These are phyloP conservation scores for Podaxis sp. DNA, from an alignment of 768 basidiomycete species.

Conservation along the genomic window DNA sequence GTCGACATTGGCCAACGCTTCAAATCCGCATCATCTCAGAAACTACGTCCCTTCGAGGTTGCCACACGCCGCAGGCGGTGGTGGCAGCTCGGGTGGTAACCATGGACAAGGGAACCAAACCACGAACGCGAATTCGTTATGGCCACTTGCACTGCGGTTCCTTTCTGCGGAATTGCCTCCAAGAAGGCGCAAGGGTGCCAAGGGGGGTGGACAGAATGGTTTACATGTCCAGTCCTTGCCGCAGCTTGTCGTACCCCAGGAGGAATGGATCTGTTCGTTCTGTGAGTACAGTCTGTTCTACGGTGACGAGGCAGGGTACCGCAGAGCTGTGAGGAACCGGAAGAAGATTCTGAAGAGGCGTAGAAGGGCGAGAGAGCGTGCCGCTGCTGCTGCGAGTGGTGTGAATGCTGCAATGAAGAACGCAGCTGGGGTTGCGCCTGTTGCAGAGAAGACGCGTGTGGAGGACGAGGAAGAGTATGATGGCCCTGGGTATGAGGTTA, in stretches of 20 bases:
- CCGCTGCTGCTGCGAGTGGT: constrained; percentile 45
- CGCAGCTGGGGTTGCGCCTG: background rate
- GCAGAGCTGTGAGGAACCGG: constrained; percentile 63
- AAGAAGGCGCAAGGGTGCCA: constrained; percentile 23
- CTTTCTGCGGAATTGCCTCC: constrained; percentile 66
- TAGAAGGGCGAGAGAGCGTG: constrained; percentile 69
- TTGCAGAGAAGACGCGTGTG: constrained; percentile 20
- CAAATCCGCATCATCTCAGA: constrained; percentile 92
- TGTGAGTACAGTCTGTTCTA: constrained; percentile 94
- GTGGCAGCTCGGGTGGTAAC: constrained; percentile 14
- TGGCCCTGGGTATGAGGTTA: constrained; percentile 21
- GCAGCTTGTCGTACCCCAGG: constrained; percentile 53
- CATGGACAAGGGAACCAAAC: constrained; percentile 27
- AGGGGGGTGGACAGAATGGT: constrained; percentile 14
- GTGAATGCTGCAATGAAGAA: constrained; percentile 23
- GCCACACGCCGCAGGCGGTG: constrained; percentile 39
- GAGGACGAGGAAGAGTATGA: constrained; percentile 24
- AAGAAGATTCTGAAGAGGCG: constrained; percentile 77
- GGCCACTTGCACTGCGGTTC: constrained; percentile 64
- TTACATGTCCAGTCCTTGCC: constrained; percentile 6
- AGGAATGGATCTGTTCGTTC: constrained; percentile 93
- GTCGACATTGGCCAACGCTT: constrained; percentile 85
- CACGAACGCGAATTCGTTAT: constrained; percentile 46
- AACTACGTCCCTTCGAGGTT: constrained; percentile 91
- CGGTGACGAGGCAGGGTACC: constrained; percentile 71